These are phyloP conservation scores for Trametes elegans DNA, from an alignment of 768 basidiomycete species.

Conservation along the genomic window DNA sequence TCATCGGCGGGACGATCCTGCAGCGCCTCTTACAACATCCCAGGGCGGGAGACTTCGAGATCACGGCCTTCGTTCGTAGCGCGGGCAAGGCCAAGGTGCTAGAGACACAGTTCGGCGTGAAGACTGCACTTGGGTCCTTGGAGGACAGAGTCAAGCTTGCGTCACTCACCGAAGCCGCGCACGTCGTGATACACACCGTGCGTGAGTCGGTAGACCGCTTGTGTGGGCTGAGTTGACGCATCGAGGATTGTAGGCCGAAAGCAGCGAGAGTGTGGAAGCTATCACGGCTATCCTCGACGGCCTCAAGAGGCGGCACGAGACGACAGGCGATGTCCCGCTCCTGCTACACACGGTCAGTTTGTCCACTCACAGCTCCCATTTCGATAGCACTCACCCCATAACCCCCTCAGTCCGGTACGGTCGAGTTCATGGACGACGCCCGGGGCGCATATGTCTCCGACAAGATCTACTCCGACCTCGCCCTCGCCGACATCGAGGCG, in stretches of 20 bases:
- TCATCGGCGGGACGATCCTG: constrained; percentile 53
- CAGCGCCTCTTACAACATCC: constrained; percentile 45
- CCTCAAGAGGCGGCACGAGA: constrained; percentile 43
- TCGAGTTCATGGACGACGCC: constrained; percentile 43
- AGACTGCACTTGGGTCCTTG: constrained; percentile 20
- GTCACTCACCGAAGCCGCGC: constrained; percentile 40
- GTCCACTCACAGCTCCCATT: no score
- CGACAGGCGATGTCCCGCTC: constrained; percentile 43
- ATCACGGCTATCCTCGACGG: constrained; percentile 50
- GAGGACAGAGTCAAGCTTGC: constrained; percentile 38
- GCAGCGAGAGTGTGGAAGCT: constrained; percentile 43
- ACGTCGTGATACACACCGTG: constrained; percentile 50
- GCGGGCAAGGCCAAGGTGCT: constrained; percentile 33
- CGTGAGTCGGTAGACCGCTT: constrained; percentile 19
- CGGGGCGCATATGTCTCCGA: constrained; percentile 37
- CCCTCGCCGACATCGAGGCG: constrained; percentile 42
- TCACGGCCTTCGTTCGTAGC: constrained; percentile 48
- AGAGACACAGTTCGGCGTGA: constrained; percentile 23
- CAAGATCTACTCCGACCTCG: constrained; percentile 46
- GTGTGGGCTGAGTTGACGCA: not conserved
- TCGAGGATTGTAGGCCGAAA: constrained; percentile 37
- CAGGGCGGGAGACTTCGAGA: constrained; percentile 39
- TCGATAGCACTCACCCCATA: no score
- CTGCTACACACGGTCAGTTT: constrained; percentile 61
- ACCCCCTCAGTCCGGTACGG: constrained; percentile 25